A percentile compares a stretch with the other conserved stretches of the same genome.
phyloP scores from a whole-genome alignment of 1,139 yeast genomes.

The Yamadazyma mexicana region DNA sequence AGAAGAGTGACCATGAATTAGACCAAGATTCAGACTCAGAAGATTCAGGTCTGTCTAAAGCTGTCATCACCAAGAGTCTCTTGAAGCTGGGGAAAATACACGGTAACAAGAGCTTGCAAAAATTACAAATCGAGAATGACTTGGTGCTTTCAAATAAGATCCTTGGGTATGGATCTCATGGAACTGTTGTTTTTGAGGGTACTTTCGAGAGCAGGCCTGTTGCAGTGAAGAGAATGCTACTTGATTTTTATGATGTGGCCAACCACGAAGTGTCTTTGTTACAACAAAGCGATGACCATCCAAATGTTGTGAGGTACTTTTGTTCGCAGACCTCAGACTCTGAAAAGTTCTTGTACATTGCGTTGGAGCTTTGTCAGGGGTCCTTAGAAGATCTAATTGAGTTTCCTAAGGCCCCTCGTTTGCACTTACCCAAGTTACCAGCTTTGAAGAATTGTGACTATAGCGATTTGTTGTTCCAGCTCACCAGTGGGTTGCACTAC shows the following conservation, averaged over 20 bases:
- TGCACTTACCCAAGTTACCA: slow-evolving; percentile 11
- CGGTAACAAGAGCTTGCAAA: slow-evolving; percentile 24
- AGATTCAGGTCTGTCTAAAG: slow-evolving; percentile 4
- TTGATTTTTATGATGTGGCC: slow-evolving; percentile 92
- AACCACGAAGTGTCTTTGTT: slow-evolving; percentile 87
- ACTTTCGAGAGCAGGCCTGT: slow-evolving; percentile 90
- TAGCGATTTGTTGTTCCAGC: slow-evolving; percentile 66
- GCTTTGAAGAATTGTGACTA: slow-evolving; percentile 4
- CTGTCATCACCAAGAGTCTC: slow-evolving; percentile 30
- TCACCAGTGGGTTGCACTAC: slow-evolving; percentile 83
- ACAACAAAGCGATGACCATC: slow-evolving; percentile 95
- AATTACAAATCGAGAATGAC: slow-evolving; percentile 50
- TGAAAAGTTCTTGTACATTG: slow-evolving; percentile 87
- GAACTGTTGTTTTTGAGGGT: slow-evolving; percentile 92
- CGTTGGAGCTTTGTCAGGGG: slow-evolving; percentile 86
- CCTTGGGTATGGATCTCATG: slow-evolving; percentile 94
- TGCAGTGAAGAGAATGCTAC: slow-evolving; percentile 90
- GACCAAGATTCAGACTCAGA: too few relatives aligned
- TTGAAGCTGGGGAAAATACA: slow-evolving; percentile 20
- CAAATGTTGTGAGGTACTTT: slow-evolving; percentile 88
- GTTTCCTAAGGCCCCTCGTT: slow-evolving; percentile 39
- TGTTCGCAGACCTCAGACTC: slow-evolving; percentile 77
- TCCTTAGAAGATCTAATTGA: slow-evolving; percentile 85
- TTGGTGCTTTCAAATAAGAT: slow-evolving; percentile 68
- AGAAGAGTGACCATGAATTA: too few relatives aligned